Evolutionary conservation across 106 monocot genomes (phyloP).

Genomic region (Phalaenopsis aphrodite): DNA sequence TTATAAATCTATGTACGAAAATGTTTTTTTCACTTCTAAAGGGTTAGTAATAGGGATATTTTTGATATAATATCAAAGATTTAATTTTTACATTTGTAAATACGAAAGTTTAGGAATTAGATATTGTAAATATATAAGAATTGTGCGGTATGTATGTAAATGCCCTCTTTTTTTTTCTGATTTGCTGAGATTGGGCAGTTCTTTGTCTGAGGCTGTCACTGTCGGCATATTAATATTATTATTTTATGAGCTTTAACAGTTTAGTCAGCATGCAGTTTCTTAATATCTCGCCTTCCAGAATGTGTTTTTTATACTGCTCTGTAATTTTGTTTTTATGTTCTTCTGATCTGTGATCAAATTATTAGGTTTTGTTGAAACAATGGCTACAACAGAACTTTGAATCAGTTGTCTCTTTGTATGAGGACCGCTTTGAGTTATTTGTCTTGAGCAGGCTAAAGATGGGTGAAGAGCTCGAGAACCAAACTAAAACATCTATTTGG

Average conservation of each 20-base stretch:
- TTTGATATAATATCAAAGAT: too few relatives aligned
- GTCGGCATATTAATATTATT: background rate
- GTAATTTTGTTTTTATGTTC: background rate
- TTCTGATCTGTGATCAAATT: background rate
- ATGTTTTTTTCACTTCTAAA: too few relatives aligned
- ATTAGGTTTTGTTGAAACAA: conserved; percentile 63
- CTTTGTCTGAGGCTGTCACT: background rate
- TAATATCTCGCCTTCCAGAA: background rate
- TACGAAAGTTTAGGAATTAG: too few relatives aligned
- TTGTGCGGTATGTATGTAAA: too few relatives aligned
- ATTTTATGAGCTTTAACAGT: background rate
- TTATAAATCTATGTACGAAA: too few relatives aligned
- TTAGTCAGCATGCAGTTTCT: background rate
- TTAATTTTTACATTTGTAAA: too few relatives aligned
- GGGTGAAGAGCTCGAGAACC: conserved; percentile 19
- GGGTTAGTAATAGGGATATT: too few relatives aligned
- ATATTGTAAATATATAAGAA: too few relatives aligned
- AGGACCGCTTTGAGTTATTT: conserved; percentile 72
- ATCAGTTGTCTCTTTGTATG: conserved; percentile 80
- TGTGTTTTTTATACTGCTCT: too few relatives aligned
- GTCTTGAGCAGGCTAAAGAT: conserved; percentile 33
- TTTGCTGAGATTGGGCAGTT: background rate
- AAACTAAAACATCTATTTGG: conserved; percentile 24
- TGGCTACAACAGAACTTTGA: conserved; percentile 83
- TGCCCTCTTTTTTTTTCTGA: too few relatives aligned